These are phyloP conservation scores for Candida maris DNA, from an alignment of 805 yeast genomes.

Conservation along the genomic window DNA sequence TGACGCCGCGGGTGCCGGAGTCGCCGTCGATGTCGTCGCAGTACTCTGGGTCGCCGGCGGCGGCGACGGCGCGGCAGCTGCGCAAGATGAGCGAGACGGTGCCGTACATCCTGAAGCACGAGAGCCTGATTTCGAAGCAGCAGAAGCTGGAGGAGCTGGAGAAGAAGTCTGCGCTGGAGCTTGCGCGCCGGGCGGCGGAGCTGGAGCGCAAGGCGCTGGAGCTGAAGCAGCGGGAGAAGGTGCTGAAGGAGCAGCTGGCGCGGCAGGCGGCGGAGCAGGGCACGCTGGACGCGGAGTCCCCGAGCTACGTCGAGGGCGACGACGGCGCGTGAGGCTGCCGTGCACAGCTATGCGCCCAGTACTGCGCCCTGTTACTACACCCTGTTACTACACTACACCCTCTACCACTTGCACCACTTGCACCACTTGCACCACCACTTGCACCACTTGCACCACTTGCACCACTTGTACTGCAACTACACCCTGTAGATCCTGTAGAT, in stretches of 20 bases:
- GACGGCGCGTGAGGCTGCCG: constrained; percentile 10
- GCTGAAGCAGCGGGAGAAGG: constrained; percentile 61
- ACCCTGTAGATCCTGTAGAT: too few relatives aligned
- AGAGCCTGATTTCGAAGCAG: constrained; percentile 68
- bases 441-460: too few relatives aligned
- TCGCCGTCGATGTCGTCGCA: constrained; percentile 24
- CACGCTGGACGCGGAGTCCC: constrained; percentile 11
- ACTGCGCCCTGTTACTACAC: too few relatives aligned
- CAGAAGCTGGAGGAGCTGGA: constrained; percentile 77
- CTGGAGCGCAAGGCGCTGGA: constrained; percentile 72
- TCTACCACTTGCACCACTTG: too few relatives aligned
- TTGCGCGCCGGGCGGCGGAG: constrained; percentile 70
- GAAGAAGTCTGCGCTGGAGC: constrained; percentile 69
- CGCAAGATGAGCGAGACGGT: constrained; percentile 80
- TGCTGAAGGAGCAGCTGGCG: constrained; percentile 41
- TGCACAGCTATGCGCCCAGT: too few relatives aligned
- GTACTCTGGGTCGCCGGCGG: constrained; percentile 23
- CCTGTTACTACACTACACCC: too few relatives aligned
- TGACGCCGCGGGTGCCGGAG: constrained; percentile 20
- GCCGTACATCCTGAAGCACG: constrained; percentile 79
- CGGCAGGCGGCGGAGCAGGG: constrained; percentile 9
- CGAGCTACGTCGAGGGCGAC: constrained; percentile 20
- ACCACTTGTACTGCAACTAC: too few relatives aligned
- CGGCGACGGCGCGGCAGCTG: constrained; percentile 53
- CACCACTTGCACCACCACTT: too few relatives aligned